phyloP scores from a whole-genome alignment of 2,329 filamentous ascomycete genomes.

The Thielaviopsis ethacetica region DNA sequence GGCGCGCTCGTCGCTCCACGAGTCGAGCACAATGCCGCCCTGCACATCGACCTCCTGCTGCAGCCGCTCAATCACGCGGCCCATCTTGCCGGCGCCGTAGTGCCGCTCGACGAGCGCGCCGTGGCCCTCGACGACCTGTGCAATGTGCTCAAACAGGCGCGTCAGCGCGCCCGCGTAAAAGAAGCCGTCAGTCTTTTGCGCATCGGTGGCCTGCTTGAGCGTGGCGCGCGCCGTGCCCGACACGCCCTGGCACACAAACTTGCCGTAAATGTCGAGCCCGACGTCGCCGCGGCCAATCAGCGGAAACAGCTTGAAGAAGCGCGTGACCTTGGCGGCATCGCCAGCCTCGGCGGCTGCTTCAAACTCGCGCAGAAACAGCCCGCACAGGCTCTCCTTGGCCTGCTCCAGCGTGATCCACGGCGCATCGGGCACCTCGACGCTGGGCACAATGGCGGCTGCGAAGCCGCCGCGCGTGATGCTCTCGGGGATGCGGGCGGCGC shows the following conservation, averaged over 20 bases:
- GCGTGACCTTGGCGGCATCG: slow-evolving; percentile 78
- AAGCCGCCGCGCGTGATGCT: slow-evolving; percentile 72
- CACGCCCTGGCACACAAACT: slow-evolving; percentile 91
- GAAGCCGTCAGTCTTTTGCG: slow-evolving; percentile 35
- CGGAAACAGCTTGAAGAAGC: slow-evolving; percentile 97
- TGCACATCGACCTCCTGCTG: slow-evolving; percentile 94
- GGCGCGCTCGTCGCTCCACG: slow-evolving; percentile 78
- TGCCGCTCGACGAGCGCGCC: slow-evolving; percentile 83
- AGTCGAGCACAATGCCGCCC: slow-evolving; percentile 87
- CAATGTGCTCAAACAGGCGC: slow-evolving; percentile 91
- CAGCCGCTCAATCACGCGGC: slow-evolving; percentile 77
- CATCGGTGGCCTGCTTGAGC: slow-evolving; percentile 49
- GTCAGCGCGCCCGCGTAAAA: slow-evolving; percentile 88
- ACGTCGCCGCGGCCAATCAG: slow-evolving; percentile 79
- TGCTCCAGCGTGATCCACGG: slow-evolving; percentile 74
- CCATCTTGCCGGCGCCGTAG: slow-evolving; percentile 87
- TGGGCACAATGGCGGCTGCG: slow-evolving; percentile 83
- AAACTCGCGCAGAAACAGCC: slow-evolving; percentile 83
- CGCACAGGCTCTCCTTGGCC: slow-evolving; percentile 78
- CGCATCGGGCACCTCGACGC: slow-evolving; percentile 83
- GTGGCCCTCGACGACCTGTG: slow-evolving; percentile 87
- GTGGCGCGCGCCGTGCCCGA: slow-evolving; percentile 67
- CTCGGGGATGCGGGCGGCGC: slow-evolving; percentile 65
- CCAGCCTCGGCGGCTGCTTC: slow-evolving; percentile 75
- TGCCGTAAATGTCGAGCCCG: slow-evolving; percentile 84